Evolutionary conservation across 176 grass and related monocot species (phyloP), one percentile per base, ranked within the genome.

Genomic region (Zizania latifolia): DNA sequence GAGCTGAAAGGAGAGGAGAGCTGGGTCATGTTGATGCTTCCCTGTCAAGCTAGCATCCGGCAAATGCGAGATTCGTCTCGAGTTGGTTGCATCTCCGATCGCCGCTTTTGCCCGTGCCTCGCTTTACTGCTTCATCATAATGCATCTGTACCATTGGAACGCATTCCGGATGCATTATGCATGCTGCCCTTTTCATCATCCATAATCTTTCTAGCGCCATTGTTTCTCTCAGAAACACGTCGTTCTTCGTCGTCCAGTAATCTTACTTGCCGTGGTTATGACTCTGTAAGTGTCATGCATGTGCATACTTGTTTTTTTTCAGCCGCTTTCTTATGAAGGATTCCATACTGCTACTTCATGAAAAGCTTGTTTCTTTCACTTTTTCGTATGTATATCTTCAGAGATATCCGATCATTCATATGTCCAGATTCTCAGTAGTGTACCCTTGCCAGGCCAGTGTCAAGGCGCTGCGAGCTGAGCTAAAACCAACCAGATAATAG

Each of bases 21-120:
- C 30, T 32, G 58, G 14, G 28, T 3, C 12, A 8, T 60, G 74
- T 21, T 53, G 69, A 60, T 39, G 77, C 77, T 59, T 57, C 66
- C 38, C 48, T 82, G 67, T 64, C 78, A 61, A 78, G 71, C 17
- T 67, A 45, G 83, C 76, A 67, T 69, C 84, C 56, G 64, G 55
- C 77, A 62, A 56, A 7, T 22, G 35, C 64, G 33, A 62, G 62
- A 81, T 87, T 83, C 85, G 24, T 40, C 40, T 65, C 26, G 41
- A 53, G 39, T 27, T 68, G 65, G 26, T 56, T 62, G 56, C 32
- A 54, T 53, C 65, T 51, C 59, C 62, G 13, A n/a, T n/a, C n/a
- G 10, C 39, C 24, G 51, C 80, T 87, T 78, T 72, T 72, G 68
- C 59, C 79, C 19, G 65, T 65, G 58, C 46, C 67, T 59, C 6